These are phyloP conservation scores for Colletotrichum neosansevieriae DNA, from an alignment of 2,329 filamentous ascomycete genomes.

Conservation along the genomic window DNA sequence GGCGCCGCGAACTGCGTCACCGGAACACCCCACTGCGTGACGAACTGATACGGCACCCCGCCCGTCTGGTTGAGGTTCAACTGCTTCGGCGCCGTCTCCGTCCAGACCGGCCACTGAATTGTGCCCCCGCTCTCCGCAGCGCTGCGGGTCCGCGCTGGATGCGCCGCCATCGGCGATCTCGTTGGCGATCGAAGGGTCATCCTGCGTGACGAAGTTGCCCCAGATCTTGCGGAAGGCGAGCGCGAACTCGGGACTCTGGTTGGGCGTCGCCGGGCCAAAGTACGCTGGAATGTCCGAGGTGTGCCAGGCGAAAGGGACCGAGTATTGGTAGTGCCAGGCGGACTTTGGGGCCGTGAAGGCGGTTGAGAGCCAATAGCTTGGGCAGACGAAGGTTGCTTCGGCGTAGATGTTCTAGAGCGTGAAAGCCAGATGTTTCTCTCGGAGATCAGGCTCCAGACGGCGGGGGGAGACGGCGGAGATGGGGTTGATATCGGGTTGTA, in stretches of 20 bases:
- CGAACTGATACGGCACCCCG: conserved; percentile 45
- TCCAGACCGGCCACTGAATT: conserved; percentile 51
- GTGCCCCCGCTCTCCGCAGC: background rate
- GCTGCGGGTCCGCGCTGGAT: conserved; percentile 44
- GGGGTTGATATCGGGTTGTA: too few species aligned
- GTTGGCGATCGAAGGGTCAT: conserved; percentile 54
- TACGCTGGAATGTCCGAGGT: conserved; percentile 53
- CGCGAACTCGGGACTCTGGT: conserved; percentile 45
- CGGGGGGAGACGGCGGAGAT: too few species aligned
- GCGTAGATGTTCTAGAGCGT: conserved; percentile 64
- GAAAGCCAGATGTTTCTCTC: background rate
- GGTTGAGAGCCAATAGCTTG: background rate
- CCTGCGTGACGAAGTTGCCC: conserved; percentile 60
- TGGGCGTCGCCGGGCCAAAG: conserved; percentile 46
- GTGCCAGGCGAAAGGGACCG: conserved; percentile 55
- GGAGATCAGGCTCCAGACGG: too few species aligned
- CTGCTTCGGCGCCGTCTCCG: conserved; percentile 49
- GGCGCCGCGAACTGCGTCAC: conserved; percentile 47
- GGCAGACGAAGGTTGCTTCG: conserved; percentile 60
- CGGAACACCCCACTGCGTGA: conserved; percentile 37
- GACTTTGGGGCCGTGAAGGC: too few species aligned
- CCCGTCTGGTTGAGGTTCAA: conserved; percentile 62
- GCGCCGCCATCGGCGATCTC: conserved; percentile 46
- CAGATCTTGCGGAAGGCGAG: conserved; percentile 56
- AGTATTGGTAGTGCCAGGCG: conserved; percentile 63